Conservation (phyloP, 2,329 filamentous ascomycete genomes). For the Alternaria sp. region DNA sequence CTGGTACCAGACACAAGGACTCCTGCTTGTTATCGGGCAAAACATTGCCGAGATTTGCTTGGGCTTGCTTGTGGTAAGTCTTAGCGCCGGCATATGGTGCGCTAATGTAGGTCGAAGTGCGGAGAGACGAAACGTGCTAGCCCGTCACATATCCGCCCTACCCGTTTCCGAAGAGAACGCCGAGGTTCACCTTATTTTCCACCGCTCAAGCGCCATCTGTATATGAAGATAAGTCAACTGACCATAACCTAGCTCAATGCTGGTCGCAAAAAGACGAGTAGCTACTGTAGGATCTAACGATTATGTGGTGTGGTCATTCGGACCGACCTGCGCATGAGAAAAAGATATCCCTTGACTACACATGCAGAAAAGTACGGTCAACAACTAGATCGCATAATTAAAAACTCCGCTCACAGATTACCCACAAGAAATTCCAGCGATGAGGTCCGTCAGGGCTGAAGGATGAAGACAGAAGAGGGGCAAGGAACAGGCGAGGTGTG, state of each 20-base stretch:
- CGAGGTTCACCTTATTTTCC: constrained; percentile 66
- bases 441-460: background rate
- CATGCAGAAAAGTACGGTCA: background rate
- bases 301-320: background rate
- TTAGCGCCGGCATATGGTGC: constrained; percentile 7
- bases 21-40: background rate
- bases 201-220: constrained; percentile 98
- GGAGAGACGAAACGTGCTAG: constrained; percentile 8
- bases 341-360: background rate
- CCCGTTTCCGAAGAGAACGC: constrained; percentile 5
- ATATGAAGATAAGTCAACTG: constrained; percentile 98
- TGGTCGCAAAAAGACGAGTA: background rate
- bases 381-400: background rate
- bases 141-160: background rate
- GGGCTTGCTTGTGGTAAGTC: background rate
- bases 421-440: background rate
- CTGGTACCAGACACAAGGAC: background rate
- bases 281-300: background rate
- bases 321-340: background rate
- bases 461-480: background rate
- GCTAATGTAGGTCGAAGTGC: background rate
- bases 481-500: background rate
- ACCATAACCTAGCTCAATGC: background rate
- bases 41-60: constrained; percentile 7
- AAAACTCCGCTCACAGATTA: background rate